A percentile compares a stretch with the other conserved stretches of the same genome.
These are phyloP conservation scores for Mitragyna speciosa DNA, from an alignment of 257 asterid genomes.

Conservation along the genomic window DNA sequence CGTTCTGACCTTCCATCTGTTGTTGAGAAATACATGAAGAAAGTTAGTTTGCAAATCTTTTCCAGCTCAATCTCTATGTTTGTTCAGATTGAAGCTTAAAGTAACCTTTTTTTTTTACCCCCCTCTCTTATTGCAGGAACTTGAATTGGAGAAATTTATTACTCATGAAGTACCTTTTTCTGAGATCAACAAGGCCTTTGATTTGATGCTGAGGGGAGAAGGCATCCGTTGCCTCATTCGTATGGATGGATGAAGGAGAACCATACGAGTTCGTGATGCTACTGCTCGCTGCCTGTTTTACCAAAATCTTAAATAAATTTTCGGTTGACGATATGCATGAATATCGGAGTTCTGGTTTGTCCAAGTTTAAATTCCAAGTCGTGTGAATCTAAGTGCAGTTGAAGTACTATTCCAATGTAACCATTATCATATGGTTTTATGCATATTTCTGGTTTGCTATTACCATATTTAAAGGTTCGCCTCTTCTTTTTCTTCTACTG, in stretches of 20 bases:
- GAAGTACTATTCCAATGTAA: too few species aligned
- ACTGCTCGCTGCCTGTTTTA: not conserved
- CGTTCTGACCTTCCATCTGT: conserved; percentile 59
- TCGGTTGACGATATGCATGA: not conserved
- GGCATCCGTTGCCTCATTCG: conserved; percentile 61
- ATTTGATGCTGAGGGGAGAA: conserved; percentile 61
- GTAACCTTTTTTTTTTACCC: too few species aligned
- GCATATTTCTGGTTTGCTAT: too few species aligned
- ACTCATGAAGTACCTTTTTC: conserved; percentile 50
- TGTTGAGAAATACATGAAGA: conserved; percentile 72
- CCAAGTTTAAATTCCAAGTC: not conserved
- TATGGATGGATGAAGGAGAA: conserved; percentile 28
- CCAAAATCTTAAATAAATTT: not conserved
- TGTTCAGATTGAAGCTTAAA: not conserved
- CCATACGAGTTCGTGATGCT: not conserved
- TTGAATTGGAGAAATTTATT: conserved; percentile 68
- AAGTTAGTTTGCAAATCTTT: conserved; percentile 29
- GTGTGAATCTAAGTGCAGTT: too few species aligned
- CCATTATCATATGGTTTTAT: too few species aligned
- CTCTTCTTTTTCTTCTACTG: too few species aligned
- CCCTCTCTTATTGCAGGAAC: conserved; percentile 40
- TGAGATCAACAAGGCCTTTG: conserved; percentile 72
- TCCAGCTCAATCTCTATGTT: not conserved
- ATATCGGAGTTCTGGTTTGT: not conserved
- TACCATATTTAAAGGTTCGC: too few species aligned